A percentile compares a stretch with the other conserved stretches of the same genome.
Conservation (phyloP, 352 stramenopile species). For the Halophytophthora polymorphica region DNA sequence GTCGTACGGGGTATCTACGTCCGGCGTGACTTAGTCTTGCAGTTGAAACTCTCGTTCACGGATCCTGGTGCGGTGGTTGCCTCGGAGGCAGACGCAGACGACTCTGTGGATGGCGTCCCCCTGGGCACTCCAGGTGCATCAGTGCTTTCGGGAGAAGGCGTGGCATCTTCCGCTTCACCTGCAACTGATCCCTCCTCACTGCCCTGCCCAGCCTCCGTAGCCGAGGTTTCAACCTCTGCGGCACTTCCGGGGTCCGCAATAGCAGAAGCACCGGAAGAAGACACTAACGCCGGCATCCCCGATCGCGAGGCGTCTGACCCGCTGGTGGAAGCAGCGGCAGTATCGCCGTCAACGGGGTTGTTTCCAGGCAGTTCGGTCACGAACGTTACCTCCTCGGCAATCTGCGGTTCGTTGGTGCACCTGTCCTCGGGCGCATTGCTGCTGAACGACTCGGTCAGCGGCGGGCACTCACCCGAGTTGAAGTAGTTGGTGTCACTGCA, state of each 20-base stretch:
- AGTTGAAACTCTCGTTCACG: too few relatives aligned
- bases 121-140: neutral
- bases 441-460: conserved; percentile 35
- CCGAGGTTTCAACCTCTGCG: neutral
- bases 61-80: neutral
- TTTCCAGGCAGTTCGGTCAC: conserved; percentile 34
- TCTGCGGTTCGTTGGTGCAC: conserved; percentile 35
- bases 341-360: conserved; percentile 24
- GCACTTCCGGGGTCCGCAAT: conserved; percentile 2
- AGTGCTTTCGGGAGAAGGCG: neutral
- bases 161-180: conserved; percentile 9
- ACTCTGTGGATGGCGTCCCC: neutral
- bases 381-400: conserved; percentile 26
- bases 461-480: conserved; percentile 40
- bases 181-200: conserved; percentile 8
- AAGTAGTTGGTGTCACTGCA: conserved; percentile 52
- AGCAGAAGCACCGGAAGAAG: conserved; percentile 6
- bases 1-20: too few relatives aligned
- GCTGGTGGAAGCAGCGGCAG: neutral
- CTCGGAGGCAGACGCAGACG: neutral
- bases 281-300: conserved; percentile 3
- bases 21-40: too few relatives aligned
- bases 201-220: neutral
- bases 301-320: neutral
- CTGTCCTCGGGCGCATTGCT: conserved; percentile 23